Base-by-base conservation (phyloP, 805 yeast species). In the Spathaspora sp. region DNA sequence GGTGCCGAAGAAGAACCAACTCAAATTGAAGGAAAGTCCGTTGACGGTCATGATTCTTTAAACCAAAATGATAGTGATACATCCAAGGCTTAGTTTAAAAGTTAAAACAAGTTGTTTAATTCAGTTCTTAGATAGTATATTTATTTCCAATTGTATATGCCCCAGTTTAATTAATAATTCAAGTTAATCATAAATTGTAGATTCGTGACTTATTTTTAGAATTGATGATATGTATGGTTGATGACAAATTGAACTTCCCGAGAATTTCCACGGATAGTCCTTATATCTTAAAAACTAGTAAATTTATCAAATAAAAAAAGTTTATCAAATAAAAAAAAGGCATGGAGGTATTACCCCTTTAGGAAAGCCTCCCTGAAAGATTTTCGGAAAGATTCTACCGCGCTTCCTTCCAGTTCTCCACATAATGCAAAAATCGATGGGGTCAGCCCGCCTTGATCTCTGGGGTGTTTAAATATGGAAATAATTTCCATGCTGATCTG, bases 11-110 rank as follows among this genome's bases (percentile, higher is more conserved):
- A 43, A 19, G 40, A 35, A 35, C 40, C 40, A 14, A 35, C 40
- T 35, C 40, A 11, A 35, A 45, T 51, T 31, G 56, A 55, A 20
- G 62, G 62, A 7, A 52, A 49, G 11, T 53, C 57, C 2, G 52
- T 53, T 7, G 60, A 58, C 26, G 62, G 60, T 35, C 54, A 55
- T 16, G 55, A 57, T 16, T 49, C 60, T 42, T 48, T 53, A 40
- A 59, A 62, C 49, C 57, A 57, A 8, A 60, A 62, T 31, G 59
- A 61, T 20, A 53, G 56, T 44, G 59, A 59, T 40, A 49, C 42
- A n/a, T 55, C 61, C 11, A 56, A 56, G 42, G 47, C 39, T 20
- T 48, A 29, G 39, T 11, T 11, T 18, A 28, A 44, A 20, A 14
- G n/a, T 14, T 16, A 20, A 26, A 35, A 47, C 44, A 20, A 32